Evolutionary conservation across 306 rosid species (phyloP).

Genomic region (Rosa rugosa): DNA sequence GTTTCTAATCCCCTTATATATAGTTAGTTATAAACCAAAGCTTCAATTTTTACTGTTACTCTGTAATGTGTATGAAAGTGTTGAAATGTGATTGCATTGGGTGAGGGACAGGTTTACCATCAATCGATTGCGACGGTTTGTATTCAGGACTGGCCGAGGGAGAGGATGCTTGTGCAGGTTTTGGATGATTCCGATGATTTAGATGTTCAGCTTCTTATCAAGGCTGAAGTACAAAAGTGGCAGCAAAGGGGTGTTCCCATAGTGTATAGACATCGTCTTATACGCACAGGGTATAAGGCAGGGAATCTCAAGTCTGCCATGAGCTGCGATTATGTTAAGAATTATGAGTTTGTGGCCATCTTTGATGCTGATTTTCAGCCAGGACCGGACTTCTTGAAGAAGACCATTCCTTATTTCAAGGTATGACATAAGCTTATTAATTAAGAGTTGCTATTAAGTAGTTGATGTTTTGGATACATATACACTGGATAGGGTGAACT

Average conservation of each 20-base stretch:
- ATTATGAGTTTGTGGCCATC: slow-evolving; percentile 93
- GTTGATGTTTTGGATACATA: not conserved
- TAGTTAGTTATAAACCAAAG: too few relatives aligned
- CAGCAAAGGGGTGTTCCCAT: slow-evolving; percentile 86
- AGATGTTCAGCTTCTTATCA: slow-evolving; percentile 80
- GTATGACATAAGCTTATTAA: slow-evolving; percentile 37
- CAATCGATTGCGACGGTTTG: slow-evolving; percentile 96
- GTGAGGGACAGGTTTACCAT: slow-evolving; percentile 77
- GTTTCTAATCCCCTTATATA: slow-evolving; percentile 45
- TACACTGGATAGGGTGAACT: not conserved
- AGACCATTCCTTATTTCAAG: slow-evolving; percentile 92
- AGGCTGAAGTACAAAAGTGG: slow-evolving; percentile 98
- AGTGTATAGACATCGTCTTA: slow-evolving; percentile 82
- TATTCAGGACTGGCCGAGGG: slow-evolving; percentile 92
- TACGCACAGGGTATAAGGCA: slow-evolving; percentile 95
- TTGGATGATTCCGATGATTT: slow-evolving; percentile 94
- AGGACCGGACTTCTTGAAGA: slow-evolving; percentile 89
- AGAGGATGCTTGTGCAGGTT: slow-evolving; percentile 91
- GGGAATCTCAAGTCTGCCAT: slow-evolving; percentile 99
- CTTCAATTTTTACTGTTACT: not conserved
- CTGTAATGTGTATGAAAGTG: not conserved
- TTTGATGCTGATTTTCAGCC: slow-evolving; percentile 99
- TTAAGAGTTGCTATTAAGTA: slow-evolving; percentile 6
- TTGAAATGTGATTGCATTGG: slow-evolving; percentile 26
- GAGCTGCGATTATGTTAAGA: slow-evolving; percentile 92